Percentiles rank a stretch among this genome's conserved stretches.
Conservation (phyloP, 1,284 basidiomycete species). For the Volvariella volvacea region DNA sequence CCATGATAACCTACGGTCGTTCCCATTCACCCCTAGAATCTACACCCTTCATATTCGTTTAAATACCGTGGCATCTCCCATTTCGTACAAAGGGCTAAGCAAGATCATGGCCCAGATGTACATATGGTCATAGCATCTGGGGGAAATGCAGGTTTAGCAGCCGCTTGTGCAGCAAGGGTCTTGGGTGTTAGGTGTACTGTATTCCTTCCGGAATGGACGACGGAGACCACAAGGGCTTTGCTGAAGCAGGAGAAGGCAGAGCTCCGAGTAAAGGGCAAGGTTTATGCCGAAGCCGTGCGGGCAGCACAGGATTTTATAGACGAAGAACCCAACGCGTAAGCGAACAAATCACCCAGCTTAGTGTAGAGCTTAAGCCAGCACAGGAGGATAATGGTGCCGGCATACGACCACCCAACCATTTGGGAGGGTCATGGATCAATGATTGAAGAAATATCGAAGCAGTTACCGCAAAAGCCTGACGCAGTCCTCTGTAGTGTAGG, state of each 20-base stretch:
- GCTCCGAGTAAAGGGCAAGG: slow-evolving; percentile 45
- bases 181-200: slow-evolving; percentile 58
- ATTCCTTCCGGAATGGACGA: slow-evolving; percentile 50
- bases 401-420: slow-evolving; percentile 59
- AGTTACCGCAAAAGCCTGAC: slow-evolving; percentile 51
- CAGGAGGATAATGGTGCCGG: slow-evolving; percentile 54
- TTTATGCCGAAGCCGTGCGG: slow-evolving; percentile 49
- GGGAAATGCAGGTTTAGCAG: slow-evolving; percentile 69
- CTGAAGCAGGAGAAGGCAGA: slow-evolving; percentile 47
- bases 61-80: slow-evolving; percentile 67
- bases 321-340: slow-evolving; percentile 47
- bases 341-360: slow-evolving; percentile 5
- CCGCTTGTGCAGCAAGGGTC: slow-evolving; percentile 51
- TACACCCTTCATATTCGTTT: slow-evolving; percentile 70
- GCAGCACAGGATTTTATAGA: slow-evolving; percentile 39
- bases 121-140: slow-evolving; percentile 66
- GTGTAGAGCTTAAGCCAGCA: neutral
- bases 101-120: slow-evolving; percentile 39
- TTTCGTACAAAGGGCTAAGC: slow-evolving; percentile 46
- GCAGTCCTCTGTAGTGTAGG: slow-evolving; percentile 75
- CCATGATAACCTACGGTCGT: neutral
- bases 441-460: slow-evolving; percentile 51
- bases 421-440: slow-evolving; percentile 74
- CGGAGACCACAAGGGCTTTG: slow-evolving; percentile 39
- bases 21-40: slow-evolving; percentile 41